These are phyloP conservation scores for Rhizophora apiculata DNA, from an alignment of 345 rosid species.

Conservation along the genomic window DNA sequence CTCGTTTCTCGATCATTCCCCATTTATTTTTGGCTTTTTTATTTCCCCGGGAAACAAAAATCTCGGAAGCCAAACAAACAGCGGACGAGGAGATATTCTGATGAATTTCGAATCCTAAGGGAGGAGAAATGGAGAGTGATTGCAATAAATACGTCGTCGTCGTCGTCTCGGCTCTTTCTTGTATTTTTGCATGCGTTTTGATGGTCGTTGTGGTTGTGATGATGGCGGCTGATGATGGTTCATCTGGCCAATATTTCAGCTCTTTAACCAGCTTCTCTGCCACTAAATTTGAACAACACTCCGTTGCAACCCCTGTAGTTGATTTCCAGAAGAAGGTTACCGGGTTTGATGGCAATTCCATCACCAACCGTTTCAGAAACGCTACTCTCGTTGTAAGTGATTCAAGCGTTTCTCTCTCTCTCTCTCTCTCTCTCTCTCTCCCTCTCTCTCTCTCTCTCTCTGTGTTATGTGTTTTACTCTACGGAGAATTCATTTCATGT, in stretches of 20 bases:
- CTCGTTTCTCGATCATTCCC: constrained; percentile 10
- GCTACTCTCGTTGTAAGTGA: constrained; percentile 15
- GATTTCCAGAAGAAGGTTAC: constrained; percentile 32
- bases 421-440: not conserved
- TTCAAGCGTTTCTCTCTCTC: not conserved
- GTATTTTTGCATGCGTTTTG: constrained; percentile 4
- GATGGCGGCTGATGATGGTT: not conserved
- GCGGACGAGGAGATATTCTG: too few relatives aligned
- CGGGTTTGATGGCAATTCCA: constrained; percentile 8
- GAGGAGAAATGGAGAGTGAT: constrained; percentile 21
- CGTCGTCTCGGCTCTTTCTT: constrained; percentile 13
- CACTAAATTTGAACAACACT: constrained; percentile 16
- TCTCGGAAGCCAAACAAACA: constrained; percentile 23
- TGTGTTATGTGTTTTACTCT: not conserved
- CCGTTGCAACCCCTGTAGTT: constrained; percentile 17
- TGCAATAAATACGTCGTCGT: not conserved
- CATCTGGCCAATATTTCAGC: constrained; percentile 15
- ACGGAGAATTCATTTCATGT: not conserved
- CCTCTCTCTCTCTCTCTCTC: not conserved
- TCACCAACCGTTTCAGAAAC: constrained; percentile 15
- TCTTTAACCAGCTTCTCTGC: constrained; percentile 24
- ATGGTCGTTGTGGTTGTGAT: constrained; percentile 18
- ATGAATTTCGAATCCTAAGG: not conserved
- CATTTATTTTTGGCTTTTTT: not conserved
- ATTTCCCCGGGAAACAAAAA: not conserved